Base-by-base conservation (phyloP, 208 protist genomes). In the Jaenimonas drosophilae region DNA sequence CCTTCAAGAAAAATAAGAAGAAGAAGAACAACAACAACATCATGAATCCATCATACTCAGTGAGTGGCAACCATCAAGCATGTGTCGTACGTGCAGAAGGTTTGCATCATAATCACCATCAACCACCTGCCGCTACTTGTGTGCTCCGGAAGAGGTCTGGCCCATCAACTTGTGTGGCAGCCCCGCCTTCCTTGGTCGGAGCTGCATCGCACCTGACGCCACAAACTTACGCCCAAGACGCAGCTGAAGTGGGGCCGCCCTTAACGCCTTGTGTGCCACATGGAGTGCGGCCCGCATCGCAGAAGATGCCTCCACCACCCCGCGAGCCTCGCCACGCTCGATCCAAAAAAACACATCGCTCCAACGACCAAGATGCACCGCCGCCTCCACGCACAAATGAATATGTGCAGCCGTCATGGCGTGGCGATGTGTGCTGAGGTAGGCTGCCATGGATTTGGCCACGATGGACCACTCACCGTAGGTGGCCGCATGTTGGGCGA, bases 341-440 rank as follows among this genome's bases (percentile, higher is more conserved):
- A 84, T 55, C 82, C 82, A 91, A 48, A 91, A 91, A 27, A 91
- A 60, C 11, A 76, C 82, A 47, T 74, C 82, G 34, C 51, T 44
- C 82, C 82, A 91, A 36, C 70, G 70, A 12, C 74, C 76, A 4
- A 64, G 41, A 27, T 67, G 53, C 21, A 84, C 58, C 34, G 58
- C 72, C 4, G 74, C 64, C 38, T 91, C 73, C 0, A 91, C 57
- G 41, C 82, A 82, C 31, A 87, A 49, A 4, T 38, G 50, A 7
- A 82, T 49, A 39, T 91, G 68, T 0, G 24, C 46, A 11, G 33
- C n/a, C 0, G 63, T 57, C 52, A 79, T 54, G 29, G 54, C 20
- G 9, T 49, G 48, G 16, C 73, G 65, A 46, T 66, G 59, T 30
- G 81, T 85, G 28, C 71, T 80, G 20, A 91, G 57, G 37, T 74